Conservation (phyloP, 495 filamentous ascomycete species). For the Penicillium pancosmium region DNA sequence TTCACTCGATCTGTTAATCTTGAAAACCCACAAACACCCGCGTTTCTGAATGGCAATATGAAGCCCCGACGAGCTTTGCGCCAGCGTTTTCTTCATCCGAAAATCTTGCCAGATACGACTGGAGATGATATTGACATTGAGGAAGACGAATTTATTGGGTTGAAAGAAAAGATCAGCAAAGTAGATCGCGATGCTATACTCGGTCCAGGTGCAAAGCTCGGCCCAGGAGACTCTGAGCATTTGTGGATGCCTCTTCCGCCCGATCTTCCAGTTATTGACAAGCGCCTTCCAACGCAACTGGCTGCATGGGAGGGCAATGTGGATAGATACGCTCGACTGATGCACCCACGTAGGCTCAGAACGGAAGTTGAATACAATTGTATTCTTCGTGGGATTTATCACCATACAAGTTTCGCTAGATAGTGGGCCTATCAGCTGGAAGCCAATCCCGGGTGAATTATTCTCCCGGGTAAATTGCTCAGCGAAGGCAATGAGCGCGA, state of each 20-base stretch:
- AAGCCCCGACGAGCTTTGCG: slow-evolving; percentile 24
- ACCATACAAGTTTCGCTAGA: slow-evolving; percentile 29
- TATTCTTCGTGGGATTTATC: slow-evolving; percentile 30
- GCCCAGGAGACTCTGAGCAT: slow-evolving; percentile 15
- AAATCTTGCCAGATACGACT: slow-evolving; percentile 19
- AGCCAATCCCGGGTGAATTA: slow-evolving; percentile 14
- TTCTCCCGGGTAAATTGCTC: slow-evolving; percentile 16
- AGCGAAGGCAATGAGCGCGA: slow-evolving; percentile 11
- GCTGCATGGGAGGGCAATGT: slow-evolving; percentile 31
- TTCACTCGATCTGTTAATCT: slow-evolving; percentile 28
- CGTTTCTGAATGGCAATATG: slow-evolving; percentile 36
- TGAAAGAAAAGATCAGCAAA: slow-evolving; percentile 13
- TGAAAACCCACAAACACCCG: slow-evolving; percentile 15
- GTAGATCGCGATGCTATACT: neutral
- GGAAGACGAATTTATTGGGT: slow-evolving; percentile 25
- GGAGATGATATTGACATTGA: slow-evolving; percentile 25
- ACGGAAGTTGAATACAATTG: slow-evolving; percentile 20
- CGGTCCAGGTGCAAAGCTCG: neutral
- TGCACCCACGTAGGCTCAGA: slow-evolving; percentile 19
- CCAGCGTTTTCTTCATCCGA: neutral
- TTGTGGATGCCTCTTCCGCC: slow-evolving; percentile 27
- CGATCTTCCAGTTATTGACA: slow-evolving; percentile 32
- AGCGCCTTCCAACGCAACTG: slow-evolving; percentile 27
- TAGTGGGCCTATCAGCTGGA: slow-evolving; percentile 30
- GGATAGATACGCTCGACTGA: slow-evolving; percentile 31